Base-by-base conservation (phyloP, 768 basidiomycete species). In the Lactarius evosmus region DNA sequence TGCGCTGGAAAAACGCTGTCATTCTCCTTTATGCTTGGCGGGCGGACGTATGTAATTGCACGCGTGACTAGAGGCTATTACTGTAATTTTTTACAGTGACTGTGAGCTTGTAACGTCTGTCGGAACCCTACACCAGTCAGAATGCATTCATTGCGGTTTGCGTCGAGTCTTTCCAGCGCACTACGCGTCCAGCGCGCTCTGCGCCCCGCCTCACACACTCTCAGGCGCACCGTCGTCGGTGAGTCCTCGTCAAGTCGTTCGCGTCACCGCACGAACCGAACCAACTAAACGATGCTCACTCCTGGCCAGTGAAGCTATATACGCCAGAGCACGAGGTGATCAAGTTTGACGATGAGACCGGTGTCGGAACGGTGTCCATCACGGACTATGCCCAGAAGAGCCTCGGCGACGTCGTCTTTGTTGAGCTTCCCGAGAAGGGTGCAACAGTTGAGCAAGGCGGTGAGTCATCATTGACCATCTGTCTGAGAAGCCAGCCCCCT, bases 381-480 rank as follows among this genome's bases (percentile, higher is more conserved):
- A 98, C 97, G 17, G 79, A 96, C 72, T 90, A 97, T 72, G 97
- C 97, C 2, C 94, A 98, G 74, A 81, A 86, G 55, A 86, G 87
- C 36, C 82, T 99, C 3, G 97, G 97, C 34, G 97, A 99, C 74
- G 93, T 98, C 57, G 97, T 98, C 53, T 99, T 92, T 77, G 95
- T 98, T 54, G 97, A 98, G 74, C 82, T 99, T 54, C 91, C 93
- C 1, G 69, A 72, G 11, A 72, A 81, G 9, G 94, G 89, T 5
- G 78, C 82, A 0, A 73, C 82, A 62, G 78, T 98, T 59, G 72
- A 72, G 8, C 79, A 89, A 75, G 92, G 90, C 69, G 92, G 95
- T 95, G 69, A 70, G 93, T 74, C 4, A 29, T 25, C 9, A 4
- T 38, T 7, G 8, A 25, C 14, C 54, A 11, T 36, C 32, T 22